Percentiles rank a stretch among this genome's conserved stretches.
Evolutionary conservation across 139 green algal genomes (phyloP).

Genomic region (Tetradesmus obliquus): DNA sequence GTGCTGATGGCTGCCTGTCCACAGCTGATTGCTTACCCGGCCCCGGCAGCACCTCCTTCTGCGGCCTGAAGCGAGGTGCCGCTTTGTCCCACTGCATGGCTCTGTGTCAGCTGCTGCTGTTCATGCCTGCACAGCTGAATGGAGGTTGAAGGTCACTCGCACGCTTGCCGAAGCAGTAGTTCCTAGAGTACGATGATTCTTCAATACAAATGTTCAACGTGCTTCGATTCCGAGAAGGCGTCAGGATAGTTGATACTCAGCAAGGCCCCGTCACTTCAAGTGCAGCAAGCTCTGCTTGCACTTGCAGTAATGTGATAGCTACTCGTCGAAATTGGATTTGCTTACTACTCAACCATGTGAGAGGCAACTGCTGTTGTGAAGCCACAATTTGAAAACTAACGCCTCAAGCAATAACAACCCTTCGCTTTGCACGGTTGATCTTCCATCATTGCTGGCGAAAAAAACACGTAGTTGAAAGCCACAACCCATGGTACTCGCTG

Average conservation of each 20-base stretch:
- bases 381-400: not conserved
- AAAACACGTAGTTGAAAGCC: too few relatives aligned
- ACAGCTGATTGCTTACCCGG: slow-evolving; percentile 33
- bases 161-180: not conserved
- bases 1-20: not conserved
- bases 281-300: too few relatives aligned
- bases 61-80: slow-evolving; percentile 22
- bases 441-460: too few relatives aligned
- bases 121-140: not conserved
- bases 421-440: not conserved
- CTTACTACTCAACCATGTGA: too few relatives aligned
- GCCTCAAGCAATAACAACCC: not conserved
- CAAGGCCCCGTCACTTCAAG: too few relatives aligned
- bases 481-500: too few relatives aligned
- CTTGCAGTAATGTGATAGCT: too few relatives aligned
- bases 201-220: too few relatives aligned
- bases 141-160: slow-evolving; percentile 1
- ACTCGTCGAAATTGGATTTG: too few relatives aligned
- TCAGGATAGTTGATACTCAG: too few relatives aligned
- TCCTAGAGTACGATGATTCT: too few relatives aligned
- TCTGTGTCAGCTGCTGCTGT: not conserved
- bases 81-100: slow-evolving; percentile 30
- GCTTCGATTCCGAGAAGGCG: too few relatives aligned
- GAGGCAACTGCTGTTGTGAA: not conserved
- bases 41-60: slow-evolving; percentile 41